These are phyloP conservation scores for Niveomyces coronatus DNA, from an alignment of 2,329 filamentous ascomycete species.

Conservation along the genomic window DNA sequence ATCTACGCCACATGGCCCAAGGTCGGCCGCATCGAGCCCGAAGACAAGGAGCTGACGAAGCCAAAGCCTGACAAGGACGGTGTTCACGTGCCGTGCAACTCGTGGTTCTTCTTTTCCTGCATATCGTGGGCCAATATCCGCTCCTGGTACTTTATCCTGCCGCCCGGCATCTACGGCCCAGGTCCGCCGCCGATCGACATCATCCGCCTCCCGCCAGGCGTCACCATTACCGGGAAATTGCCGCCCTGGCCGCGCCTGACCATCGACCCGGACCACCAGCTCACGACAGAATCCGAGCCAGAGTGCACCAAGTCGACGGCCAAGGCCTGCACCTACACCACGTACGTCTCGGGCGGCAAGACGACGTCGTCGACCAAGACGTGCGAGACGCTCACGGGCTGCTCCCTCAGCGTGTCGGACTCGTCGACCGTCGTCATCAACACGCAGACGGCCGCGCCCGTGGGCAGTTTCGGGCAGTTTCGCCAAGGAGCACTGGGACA, in stretches of 20 bases:
- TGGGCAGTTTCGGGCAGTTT: conserved; percentile 7
- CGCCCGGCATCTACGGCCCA: conserved; percentile 12
- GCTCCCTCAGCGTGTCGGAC: conserved; percentile 11
- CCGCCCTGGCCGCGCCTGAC: conserved; percentile 13
- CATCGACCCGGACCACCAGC: conserved; percentile 8
- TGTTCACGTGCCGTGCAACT: conserved; percentile 10
- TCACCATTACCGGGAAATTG: conserved; percentile 11
- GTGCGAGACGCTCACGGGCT: conserved; percentile 11
- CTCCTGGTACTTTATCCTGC: conserved; percentile 8
- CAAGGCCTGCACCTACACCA: conserved; percentile 6
- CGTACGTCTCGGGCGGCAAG: conserved; percentile 3
- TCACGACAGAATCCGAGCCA: conserved; percentile 10
- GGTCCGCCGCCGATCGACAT: conserved; percentile 10
- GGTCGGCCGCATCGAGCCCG: background rate
- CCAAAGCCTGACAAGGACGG: conserved; percentile 11
- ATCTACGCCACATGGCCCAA: conserved; percentile 3
- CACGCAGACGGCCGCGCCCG: conserved; percentile 10
- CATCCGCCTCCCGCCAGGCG: conserved; percentile 8
- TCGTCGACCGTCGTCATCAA: conserved; percentile 7
- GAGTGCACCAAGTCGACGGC: conserved; percentile 11
- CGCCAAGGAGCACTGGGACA: conserved; percentile 7
- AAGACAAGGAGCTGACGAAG: conserved; percentile 6
- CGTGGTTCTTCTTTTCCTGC: conserved; percentile 15
- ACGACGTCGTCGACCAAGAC: conserved; percentile 11
- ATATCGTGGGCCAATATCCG: conserved; percentile 12